A percentile compares a stretch with the other conserved stretches of the same genome.
phyloP scores from a whole-genome alignment of 768 basidiomycete genomes.

The Sarcodon sp. region DNA sequence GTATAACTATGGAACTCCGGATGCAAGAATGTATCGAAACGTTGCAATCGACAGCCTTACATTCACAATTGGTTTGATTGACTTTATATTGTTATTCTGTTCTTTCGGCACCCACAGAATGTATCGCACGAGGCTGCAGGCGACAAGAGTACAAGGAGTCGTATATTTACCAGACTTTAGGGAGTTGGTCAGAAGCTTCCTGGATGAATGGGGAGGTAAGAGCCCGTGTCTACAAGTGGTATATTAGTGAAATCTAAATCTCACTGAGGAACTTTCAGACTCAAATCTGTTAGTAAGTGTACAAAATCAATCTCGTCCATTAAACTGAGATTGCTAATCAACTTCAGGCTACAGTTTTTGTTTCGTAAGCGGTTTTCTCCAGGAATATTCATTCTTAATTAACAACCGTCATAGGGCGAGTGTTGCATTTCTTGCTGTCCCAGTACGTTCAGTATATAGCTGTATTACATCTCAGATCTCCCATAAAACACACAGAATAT shows the following conservation, averaged over 20 bases:
- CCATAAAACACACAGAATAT: slow-evolving; percentile 5
- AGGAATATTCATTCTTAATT: background rate
- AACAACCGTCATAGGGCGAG: slow-evolving; percentile 8
- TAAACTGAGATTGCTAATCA: background rate
- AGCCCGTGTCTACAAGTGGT: background rate
- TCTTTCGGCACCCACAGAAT: slow-evolving; percentile 10
- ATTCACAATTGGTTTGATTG: slow-evolving; percentile 5
- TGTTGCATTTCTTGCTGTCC: slow-evolving; percentile 11
- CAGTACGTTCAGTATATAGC: slow-evolving; percentile 3
- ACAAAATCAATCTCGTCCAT: background rate
- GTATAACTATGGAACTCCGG: slow-evolving; percentile 8
- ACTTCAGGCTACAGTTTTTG: slow-evolving; percentile 8
- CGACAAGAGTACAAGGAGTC: slow-evolving; percentile 6
- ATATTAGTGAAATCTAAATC: background rate
- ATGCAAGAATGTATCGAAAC: slow-evolving; percentile 2
- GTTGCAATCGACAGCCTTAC: slow-evolving; percentile 4
- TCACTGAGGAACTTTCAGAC: slow-evolving; percentile 3
- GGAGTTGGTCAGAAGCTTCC: slow-evolving; percentile 9
- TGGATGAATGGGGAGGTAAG: slow-evolving; percentile 15
- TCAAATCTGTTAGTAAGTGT: slow-evolving; percentile 9
- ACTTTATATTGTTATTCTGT: slow-evolving; percentile 7
- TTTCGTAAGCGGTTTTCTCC: slow-evolving; percentile 4
- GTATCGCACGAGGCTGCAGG: slow-evolving; percentile 11
- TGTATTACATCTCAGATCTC: background rate
- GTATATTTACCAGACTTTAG: slow-evolving; percentile 9